Evolutionary conservation across 169 alveolate species (phyloP).

Genomic region (Eimeria tenella): DNA sequence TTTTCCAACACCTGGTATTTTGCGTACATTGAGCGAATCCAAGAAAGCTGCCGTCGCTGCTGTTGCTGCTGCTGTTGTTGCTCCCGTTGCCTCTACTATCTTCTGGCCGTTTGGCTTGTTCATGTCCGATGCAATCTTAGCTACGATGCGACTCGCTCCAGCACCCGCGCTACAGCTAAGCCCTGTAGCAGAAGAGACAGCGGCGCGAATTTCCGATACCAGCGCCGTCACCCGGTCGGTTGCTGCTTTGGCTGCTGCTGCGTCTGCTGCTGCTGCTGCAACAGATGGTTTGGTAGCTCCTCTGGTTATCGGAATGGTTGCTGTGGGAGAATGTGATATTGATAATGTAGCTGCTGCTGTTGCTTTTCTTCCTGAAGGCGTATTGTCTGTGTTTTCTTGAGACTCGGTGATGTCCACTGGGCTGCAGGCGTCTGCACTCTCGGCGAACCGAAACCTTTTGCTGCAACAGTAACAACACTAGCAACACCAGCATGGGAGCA

Average conservation of each 20-base stretch:
- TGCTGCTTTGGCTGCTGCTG: conserved; percentile 23
- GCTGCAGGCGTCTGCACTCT: neutral
- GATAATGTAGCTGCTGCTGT: neutral
- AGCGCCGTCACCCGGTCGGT: conserved; percentile 59
- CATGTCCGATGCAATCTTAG: conserved; percentile 73
- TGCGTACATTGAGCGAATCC: conserved; percentile 62
- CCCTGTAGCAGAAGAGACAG: conserved; percentile 64
- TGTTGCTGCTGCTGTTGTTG: conserved; percentile 25
- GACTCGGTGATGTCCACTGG: neutral
- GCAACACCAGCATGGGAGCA: neutral
- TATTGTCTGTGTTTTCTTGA: neutral
- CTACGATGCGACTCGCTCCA: conserved; percentile 72
- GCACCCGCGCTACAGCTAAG: conserved; percentile 78
- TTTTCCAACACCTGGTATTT: conserved; percentile 76
- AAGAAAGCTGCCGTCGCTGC: conserved; percentile 53
- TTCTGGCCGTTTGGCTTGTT: conserved; percentile 76
- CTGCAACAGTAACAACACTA: conserved; percentile 27
- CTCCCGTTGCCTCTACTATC: conserved; percentile 37
- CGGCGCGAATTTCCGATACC: conserved; percentile 73
- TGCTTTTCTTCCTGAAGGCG: neutral
- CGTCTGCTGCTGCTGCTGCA: conserved; percentile 27
- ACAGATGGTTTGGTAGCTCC: no score
- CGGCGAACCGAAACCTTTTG: neutral
- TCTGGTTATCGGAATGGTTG: no score
- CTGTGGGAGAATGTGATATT: neutral